These are phyloP conservation scores for Coemansia sp. DNA, from an alignment of 192 early-diverging fungal genomes.

Conservation along the genomic window DNA sequence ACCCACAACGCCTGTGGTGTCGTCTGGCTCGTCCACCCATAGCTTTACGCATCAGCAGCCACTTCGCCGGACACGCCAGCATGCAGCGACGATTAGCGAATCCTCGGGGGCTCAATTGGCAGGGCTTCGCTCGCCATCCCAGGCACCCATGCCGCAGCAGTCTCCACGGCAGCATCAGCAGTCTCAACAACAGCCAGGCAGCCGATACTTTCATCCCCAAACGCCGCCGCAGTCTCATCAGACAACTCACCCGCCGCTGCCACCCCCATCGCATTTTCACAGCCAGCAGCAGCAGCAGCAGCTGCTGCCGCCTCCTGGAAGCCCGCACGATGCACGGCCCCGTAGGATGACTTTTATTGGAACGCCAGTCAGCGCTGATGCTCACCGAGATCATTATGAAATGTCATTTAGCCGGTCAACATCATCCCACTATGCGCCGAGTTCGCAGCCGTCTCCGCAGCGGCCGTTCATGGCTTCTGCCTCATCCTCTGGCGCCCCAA, in stretches of 20 bases:
- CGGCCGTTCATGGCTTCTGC: conserved; percentile 18
- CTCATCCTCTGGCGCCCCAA: neutral
- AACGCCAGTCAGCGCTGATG: conserved; percentile 20
- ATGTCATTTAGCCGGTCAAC: conserved; percentile 54
- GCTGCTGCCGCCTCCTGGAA: neutral
- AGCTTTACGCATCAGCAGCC: conserved; percentile 4
- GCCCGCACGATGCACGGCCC: conserved; percentile 26
- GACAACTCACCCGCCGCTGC: neutral
- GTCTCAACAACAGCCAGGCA: conserved; percentile 20
- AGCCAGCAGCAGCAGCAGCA: conserved; percentile 5
- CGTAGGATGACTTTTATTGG: conserved; percentile 46
- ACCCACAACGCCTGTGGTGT: neutral
- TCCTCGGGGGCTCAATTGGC: conserved; percentile 30
- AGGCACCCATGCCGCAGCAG: conserved; percentile 6
- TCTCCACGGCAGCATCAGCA: conserved; percentile 32
- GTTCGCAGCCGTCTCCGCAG: conserved; percentile 37
- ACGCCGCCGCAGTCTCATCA: conserved; percentile 8
- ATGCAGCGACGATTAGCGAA: conserved; percentile 55
- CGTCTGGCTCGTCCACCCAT: conserved; percentile 4
- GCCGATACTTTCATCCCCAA: conserved; percentile 7
- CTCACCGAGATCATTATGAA: conserved; percentile 48
- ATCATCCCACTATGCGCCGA: conserved; percentile 15
- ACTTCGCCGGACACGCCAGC: conserved; percentile 44
- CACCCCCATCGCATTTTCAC: conserved; percentile 15
- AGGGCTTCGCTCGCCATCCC: conserved; percentile 9